Conservation (phyloP, 352 stramenopile species). For the Blastocystis sp. region DNA sequence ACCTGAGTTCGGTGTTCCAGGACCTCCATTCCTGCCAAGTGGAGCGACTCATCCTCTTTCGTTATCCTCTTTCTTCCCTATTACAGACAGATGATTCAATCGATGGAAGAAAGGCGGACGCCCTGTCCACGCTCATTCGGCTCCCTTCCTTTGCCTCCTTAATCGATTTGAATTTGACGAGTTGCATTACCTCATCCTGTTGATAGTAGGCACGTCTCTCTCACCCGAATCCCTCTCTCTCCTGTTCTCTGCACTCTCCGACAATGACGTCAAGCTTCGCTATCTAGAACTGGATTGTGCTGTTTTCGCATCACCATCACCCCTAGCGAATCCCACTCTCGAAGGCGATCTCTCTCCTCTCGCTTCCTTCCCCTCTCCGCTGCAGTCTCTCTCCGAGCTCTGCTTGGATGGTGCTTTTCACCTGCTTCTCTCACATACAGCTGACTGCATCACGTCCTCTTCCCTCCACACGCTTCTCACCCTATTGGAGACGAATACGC, state of each 20-base stretch:
- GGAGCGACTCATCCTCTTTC: not conserved
- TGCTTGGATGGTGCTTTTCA: not conserved
- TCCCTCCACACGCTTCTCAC: conserved; percentile 6
- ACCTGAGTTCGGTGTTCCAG: not conserved
- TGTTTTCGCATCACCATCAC: not conserved
- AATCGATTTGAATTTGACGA: not conserved
- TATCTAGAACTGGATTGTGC: conserved; percentile 1
- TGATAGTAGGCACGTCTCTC: not conserved
- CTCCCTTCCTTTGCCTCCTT: not conserved
- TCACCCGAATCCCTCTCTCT: not conserved
- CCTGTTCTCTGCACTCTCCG: not conserved
- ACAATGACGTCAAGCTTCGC: not conserved
- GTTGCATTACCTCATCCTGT: not conserved
- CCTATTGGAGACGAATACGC: not conserved
- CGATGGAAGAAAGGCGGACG: not conserved
- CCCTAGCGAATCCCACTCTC: not conserved
- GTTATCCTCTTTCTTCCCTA: not conserved
- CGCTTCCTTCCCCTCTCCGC: not conserved
- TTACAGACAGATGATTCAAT: not conserved
- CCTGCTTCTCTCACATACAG: not conserved
- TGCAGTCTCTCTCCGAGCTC: not conserved
- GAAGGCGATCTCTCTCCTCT: not conserved
- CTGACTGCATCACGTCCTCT: not conserved
- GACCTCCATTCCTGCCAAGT: not conserved
- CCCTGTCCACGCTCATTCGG: not conserved